Conservation (phyloP, 305 asterid species). For the Fraxinus floribunda region DNA sequence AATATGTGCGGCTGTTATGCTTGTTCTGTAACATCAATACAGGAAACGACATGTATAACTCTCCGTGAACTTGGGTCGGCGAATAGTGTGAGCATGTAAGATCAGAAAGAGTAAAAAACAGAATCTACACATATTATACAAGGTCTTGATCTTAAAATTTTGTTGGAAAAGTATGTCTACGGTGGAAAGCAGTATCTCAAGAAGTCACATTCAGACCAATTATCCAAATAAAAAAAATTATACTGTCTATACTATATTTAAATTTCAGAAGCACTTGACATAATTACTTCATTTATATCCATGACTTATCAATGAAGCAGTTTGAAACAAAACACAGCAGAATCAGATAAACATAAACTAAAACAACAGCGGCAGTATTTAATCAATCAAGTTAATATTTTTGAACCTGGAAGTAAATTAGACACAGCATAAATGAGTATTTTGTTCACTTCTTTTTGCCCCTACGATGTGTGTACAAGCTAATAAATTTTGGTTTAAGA, state of each 20-base stretch:
- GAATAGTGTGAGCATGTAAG: background rate
- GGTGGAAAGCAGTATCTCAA: background rate
- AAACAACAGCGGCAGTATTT: background rate
- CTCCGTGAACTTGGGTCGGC: slow-evolving; percentile 20
- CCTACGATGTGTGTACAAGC: background rate
- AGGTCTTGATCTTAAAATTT: background rate
- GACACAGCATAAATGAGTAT: background rate
- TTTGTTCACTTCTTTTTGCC: background rate
- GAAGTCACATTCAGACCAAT: background rate
- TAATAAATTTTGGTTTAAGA: background rate
- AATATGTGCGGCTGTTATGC: background rate
- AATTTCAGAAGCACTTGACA: background rate
- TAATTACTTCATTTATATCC: background rate
- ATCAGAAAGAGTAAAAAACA: background rate
- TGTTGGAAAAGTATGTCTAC: background rate
- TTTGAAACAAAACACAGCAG: background rate
- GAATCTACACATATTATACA: background rate
- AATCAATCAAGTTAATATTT: background rate
- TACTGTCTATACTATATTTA: background rate
- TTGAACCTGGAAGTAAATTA: background rate
- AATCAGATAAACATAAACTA: background rate
- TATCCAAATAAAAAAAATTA: background rate
- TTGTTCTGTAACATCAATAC: slow-evolving; percentile 11
- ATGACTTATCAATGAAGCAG: background rate
- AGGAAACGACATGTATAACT: background rate